Percentiles rank a stretch among this genome's conserved stretches.
These are phyloP conservation scores for Clathrus columnatus DNA, from an alignment of 768 basidiomycete genomes.

Conservation along the genomic window DNA sequence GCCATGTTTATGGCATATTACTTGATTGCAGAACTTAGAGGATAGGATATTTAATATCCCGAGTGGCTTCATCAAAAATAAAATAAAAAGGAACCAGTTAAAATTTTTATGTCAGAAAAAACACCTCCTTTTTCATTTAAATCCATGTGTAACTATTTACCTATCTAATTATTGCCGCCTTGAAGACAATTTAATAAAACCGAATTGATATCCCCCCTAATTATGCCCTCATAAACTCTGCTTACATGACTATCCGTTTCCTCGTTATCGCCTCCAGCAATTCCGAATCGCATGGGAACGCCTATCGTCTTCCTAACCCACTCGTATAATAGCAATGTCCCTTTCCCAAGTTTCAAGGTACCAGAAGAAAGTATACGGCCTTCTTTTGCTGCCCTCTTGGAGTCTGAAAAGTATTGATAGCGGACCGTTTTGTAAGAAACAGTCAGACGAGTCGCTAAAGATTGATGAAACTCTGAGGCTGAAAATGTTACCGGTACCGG, in stretches of 20 bases:
- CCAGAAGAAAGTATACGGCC: not conserved
- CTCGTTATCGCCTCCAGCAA: not conserved
- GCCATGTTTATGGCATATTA: not conserved
- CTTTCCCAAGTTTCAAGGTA: not conserved
- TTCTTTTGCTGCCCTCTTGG: not conserved
- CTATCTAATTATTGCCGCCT: not conserved
- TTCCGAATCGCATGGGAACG: conserved; percentile 4
- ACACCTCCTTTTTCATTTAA: no score
- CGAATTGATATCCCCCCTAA: not conserved
- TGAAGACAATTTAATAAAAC: conserved; percentile 1
- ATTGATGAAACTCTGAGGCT: conserved; percentile 17
- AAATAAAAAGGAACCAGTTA: no score
- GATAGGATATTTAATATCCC: not conserved
- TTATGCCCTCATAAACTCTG: conserved; percentile 2
- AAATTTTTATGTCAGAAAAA: no score
- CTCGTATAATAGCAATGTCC: not conserved
- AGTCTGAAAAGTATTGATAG: not conserved
- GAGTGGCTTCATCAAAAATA: not conserved
- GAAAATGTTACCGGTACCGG: not conserved
- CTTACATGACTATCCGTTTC: conserved; percentile 2
- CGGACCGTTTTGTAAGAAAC: not conserved
- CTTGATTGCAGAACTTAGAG: not conserved
- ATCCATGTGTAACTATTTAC: no score
- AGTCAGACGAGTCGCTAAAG: conserved; percentile 3
- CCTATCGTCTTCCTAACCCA: conserved; percentile 2